Evolutionary conservation across 345 rosid genomes (phyloP), one percentile per base, ranked within the genome.

Genomic region (Nasturtium officinale): DNA sequence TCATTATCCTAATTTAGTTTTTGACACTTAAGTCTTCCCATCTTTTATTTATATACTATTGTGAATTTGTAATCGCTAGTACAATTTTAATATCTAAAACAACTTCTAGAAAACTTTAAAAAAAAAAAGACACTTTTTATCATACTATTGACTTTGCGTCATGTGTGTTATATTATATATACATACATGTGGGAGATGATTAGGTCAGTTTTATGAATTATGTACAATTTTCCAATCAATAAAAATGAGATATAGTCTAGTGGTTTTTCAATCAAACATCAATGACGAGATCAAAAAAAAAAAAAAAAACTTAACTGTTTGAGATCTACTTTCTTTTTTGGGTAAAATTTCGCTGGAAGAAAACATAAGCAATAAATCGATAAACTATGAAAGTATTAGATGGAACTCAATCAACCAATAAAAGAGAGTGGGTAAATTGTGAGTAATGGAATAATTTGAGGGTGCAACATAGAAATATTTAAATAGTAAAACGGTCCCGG

Each of bases 381-480:
- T 40, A 52, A 71, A 51, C 51, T 11, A 38, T 6, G 18, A 29
- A 15, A 2, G 8, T 10, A 33, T 11, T 10, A 62, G 8, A 29
- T 29, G 17, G 28, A 52, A 20, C 9, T 20, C 7, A 40, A 29
- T 62, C 20, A 40, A 40, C 7, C 0, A 23, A 1, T 2, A 23
- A 43, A 68, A 66, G 50, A 28, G 21, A 54, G 48, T 51, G 65
- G 56, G 9, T 23, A 3, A 23, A 16, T 21, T 12, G 9, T 61
- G 6, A 75, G 5, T 0, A 2, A 23, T 30, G 6, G 7, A 17
- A 52, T 45, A 53, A 20, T 5, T 0, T 2, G 17, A 46, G 54
- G 66, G 17, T 25, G 21, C 56, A 77, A 71, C 65, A 50, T 40
- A 77, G 37, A 77, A 65, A 71, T 65, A 37, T 70, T 26, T 38